Evolutionary conservation across 2,329 filamentous ascomycete genomes (phyloP), one percentile per base, ranked within the genome.

Genomic region (Stagonosporopsis rhizophila): DNA sequence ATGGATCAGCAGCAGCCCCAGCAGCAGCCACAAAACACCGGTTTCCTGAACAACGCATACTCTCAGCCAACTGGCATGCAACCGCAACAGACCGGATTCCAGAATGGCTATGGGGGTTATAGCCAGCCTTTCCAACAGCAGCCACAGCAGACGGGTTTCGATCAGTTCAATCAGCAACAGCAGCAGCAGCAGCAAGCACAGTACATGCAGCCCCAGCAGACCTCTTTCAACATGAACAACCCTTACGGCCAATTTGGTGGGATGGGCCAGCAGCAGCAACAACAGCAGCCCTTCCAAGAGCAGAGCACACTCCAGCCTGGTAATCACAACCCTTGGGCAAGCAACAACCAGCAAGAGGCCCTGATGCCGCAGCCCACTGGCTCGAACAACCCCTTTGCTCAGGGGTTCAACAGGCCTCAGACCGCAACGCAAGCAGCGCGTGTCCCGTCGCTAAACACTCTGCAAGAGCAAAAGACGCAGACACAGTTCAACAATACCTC

Each of bases 361-460:
- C 78, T 97, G 61, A 88, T 90, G 72, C 90, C 92, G 4, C 89
- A 92, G 72, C 89, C 91, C 3, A 99, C 95, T 2, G 95, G 95
- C 44, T 98, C 95, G 15, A 99, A 99, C 81, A 99, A 99, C 74
- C 95, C 95, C 2, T 99, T 99, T 72, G 94, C 95, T 23, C 82
- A 85, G 12, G 84, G 88, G n/a, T 87, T 89, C 70, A 77, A 77
- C 56, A 81, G 83, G 55, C 79, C 84, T 64, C 79, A 88, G 81
- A 70, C 86, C 80, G 72, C 87, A 80, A 71, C 82, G 80, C 73
- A 83, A 80, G 61, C 85, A 9, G 68, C 70, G 44, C 81, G 85
- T 7, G 86, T 90, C 57, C 88, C 91, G 12, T 87, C 88, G 2
- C 83, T 98, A 46, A 86, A 87, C 66, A 87, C 88, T 3, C 81